phyloP scores from a whole-genome alignment of 1,139 yeast species.

The Geotrichum fermentans region DNA sequence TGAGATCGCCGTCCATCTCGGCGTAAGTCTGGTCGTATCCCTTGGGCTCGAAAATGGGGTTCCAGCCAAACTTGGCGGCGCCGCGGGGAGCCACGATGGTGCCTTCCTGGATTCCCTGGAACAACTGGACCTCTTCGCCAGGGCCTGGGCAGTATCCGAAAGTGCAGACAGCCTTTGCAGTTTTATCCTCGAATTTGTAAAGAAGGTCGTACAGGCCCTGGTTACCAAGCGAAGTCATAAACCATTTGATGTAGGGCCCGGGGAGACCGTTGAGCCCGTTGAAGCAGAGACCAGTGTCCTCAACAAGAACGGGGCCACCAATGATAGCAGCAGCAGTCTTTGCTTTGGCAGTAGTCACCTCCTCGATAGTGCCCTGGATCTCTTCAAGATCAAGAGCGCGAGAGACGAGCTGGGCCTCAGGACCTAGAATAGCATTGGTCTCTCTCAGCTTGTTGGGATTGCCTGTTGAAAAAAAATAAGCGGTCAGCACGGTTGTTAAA shows the following conservation, averaged over 20 bases:
- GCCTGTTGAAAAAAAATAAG: slow-evolving; percentile 40
- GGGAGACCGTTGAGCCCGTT: slow-evolving; percentile 79
- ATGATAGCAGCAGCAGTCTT: slow-evolving; percentile 60
- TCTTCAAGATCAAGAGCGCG: slow-evolving; percentile 76
- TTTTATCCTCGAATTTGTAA: slow-evolving; percentile 72
- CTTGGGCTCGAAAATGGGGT: slow-evolving; percentile 76
- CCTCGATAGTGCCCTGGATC: slow-evolving; percentile 80
- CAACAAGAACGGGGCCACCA: slow-evolving; percentile 81
- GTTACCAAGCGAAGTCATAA: slow-evolving; percentile 65
- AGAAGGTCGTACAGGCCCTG: slow-evolving; percentile 73
- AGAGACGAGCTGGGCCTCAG: slow-evolving; percentile 43
- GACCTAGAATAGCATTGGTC: slow-evolving; percentile 71
- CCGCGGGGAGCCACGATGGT: slow-evolving; percentile 73
- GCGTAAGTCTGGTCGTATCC: slow-evolving; percentile 70
- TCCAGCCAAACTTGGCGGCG: slow-evolving; percentile 87
- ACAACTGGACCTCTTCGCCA: slow-evolving; percentile 60
- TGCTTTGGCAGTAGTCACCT: slow-evolving; percentile 80
- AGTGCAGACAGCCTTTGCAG: slow-evolving; percentile 86
- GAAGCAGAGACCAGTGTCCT: slow-evolving; percentile 88
- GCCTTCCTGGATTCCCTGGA: slow-evolving; percentile 85
- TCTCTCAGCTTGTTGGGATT: slow-evolving; percentile 84
- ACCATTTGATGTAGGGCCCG: slow-evolving; percentile 93
- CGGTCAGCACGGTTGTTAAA: neutral
- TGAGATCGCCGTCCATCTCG: slow-evolving; percentile 74
- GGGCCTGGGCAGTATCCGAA: slow-evolving; percentile 89